phyloP scores from a whole-genome alignment of 805 yeast species.

The Yamadazyma takamatsuzukensis region DNA sequence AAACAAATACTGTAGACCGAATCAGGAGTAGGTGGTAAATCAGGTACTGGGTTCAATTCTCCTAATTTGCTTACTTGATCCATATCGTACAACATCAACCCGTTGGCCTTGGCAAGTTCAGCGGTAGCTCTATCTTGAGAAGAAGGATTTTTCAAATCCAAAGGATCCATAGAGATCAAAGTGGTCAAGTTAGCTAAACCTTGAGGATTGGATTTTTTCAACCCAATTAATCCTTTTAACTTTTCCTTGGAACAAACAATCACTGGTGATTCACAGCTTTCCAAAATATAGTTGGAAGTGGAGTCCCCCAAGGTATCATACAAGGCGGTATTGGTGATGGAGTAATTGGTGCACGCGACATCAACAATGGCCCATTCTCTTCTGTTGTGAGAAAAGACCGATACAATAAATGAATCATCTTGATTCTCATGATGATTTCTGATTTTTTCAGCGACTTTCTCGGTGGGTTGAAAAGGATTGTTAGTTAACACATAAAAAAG shows the following conservation, averaged over 20 bases:
- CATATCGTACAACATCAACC: slow-evolving; percentile 25
- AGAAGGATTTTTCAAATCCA: slow-evolving; percentile 28
- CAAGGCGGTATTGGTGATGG: slow-evolving; percentile 26
- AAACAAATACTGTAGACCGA: slow-evolving; percentile 57
- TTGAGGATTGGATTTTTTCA: slow-evolving; percentile 22
- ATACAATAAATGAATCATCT: slow-evolving; percentile 45
- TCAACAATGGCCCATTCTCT: slow-evolving; percentile 71
- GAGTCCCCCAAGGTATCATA: slow-evolving; percentile 44
- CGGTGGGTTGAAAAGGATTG: slow-evolving; percentile 27
- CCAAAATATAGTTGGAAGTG: slow-evolving; percentile 61
- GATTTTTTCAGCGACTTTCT: slow-evolving; percentile 20
- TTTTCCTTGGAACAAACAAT: slow-evolving; percentile 35
- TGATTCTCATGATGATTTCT: slow-evolving; percentile 10
- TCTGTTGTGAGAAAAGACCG: slow-evolving; percentile 55
- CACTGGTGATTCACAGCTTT: slow-evolving; percentile 57
- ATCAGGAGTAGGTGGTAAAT: slow-evolving; percentile 48
- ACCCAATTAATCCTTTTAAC: slow-evolving; percentile 21
- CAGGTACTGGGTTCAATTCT: slow-evolving; percentile 23
- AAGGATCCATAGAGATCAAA: slow-evolving; percentile 36
- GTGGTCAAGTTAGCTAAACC: slow-evolving; percentile 27
- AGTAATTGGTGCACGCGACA: slow-evolving; percentile 59
- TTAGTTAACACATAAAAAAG: slow-evolving; percentile 27
- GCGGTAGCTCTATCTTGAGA: slow-evolving; percentile 14
- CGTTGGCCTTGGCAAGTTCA: slow-evolving; percentile 16
- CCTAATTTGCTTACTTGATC: slow-evolving; percentile 30